Percentiles rank a stretch among this genome's conserved stretches.
Conservation (phyloP, 164 flowering plant genomes). For the Liriodendron chinense region DNA sequence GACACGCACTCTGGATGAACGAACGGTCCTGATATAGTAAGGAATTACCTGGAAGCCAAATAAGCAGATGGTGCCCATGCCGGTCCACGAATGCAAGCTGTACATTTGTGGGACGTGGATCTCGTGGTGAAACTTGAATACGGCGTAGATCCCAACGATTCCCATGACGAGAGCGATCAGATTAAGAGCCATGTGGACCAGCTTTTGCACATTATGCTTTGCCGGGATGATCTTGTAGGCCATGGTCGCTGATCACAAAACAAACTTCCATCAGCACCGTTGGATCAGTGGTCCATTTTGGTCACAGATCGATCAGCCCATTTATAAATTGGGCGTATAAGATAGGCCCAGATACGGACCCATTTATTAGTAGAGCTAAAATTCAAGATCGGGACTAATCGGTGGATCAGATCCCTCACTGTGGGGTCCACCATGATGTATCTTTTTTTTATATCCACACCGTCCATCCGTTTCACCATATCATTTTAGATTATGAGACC, state of each 20-base stretch:
- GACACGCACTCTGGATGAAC: no score
- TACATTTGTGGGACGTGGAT: slow-evolving; percentile 30
- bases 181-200: slow-evolving; percentile 47
- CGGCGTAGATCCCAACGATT: slow-evolving; percentile 64
- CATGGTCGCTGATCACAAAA: slow-evolving; percentile 54
- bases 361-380: no score
- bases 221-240: slow-evolving; percentile 57
- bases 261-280: background rate
- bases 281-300: no score
- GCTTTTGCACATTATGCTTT: slow-evolving; percentile 33
- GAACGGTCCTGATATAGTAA: background rate
- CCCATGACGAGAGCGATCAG: slow-evolving; percentile 48
- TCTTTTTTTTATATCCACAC: no score
- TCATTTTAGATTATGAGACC: no score
- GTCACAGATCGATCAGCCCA: no score
- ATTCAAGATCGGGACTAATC: no score
- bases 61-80: slow-evolving; percentile 57
- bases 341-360: no score
- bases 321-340: no score
- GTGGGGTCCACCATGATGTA: no score
- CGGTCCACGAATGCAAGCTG: slow-evolving; percentile 86
- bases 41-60: slow-evolving; percentile 61
- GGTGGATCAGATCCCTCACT: no score
- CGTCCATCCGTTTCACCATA: no score
- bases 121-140: slow-evolving; percentile 63